Base-by-base conservation (phyloP, 1,284 basidiomycete species). In the Cutaneotrichosporon cutaneum region DNA sequence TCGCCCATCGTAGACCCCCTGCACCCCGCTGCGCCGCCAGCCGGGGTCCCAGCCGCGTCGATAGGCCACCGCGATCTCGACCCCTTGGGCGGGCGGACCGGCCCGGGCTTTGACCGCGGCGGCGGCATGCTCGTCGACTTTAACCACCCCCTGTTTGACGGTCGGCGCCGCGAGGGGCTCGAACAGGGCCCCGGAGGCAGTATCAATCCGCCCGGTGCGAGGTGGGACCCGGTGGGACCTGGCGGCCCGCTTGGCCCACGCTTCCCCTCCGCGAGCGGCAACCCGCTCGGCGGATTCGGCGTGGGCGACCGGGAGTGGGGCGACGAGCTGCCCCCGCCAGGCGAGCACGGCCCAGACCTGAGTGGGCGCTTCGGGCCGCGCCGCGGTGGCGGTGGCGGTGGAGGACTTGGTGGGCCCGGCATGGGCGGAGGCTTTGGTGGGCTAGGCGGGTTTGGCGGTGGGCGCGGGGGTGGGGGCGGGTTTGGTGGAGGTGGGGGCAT, bases 151-250 rank as follows among this genome's bases (percentile, higher is more conserved):
- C 72, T 84, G 39, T 84, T 84, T 66, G 72, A 71, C 54, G 67
- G 68, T 9, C 61, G 75, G 14, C 58, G 69, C 14, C 65, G 60
- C 18, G 24, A 53, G 2, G 67, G 68, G 22, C 30, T 61, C 9
- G 66, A 60, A 5, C 45, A 47, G 2, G 77, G 74, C 16, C 77
- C 74, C 16, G 79, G 71, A 2, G 77, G 72, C 48, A 66, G 57
- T 53, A 74, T 76, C 36, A 70, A 81, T 42, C 77, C 79, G 10
- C 82, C 82, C 0, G 83, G 83, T 0, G 80, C 82, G 14, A 67
- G 83, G 21, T 84, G 83, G 75, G 83, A 84, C 67, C 83, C 83
- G 0, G 78, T 84, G 8, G 81, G 81, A 18, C 82, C 82, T 13
- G 71, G 67, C 9, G 71, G 60, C 8, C 51, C 59, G 14, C 50